Conservation (phyloP, 805 yeast species). For the Monosporozyma servazzii region DNA sequence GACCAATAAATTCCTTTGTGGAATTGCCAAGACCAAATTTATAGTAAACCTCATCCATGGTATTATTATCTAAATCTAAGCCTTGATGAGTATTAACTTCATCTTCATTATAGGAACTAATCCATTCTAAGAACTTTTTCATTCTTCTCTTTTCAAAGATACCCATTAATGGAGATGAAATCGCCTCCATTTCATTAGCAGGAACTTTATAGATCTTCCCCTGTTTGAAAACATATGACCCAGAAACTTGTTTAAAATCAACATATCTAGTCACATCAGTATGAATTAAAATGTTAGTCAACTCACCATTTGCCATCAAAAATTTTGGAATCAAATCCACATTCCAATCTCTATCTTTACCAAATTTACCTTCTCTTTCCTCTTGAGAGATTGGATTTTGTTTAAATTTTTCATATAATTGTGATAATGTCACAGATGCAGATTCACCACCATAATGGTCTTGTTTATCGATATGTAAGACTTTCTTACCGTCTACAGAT, state of each 20-base stretch:
- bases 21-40: conserved; percentile 88
- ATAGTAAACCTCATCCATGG: conserved; percentile 85
- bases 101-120: conserved; percentile 72
- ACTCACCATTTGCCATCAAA: conserved; percentile 94
- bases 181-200: conserved; percentile 82
- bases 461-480: conserved; percentile 90
- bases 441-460: conserved; percentile 93
- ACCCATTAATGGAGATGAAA: conserved; percentile 88
- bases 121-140: conserved; percentile 84
- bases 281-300: conserved; percentile 89
- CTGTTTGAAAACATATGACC: conserved; percentile 80
- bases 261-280: conserved; percentile 93
- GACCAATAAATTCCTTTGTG: conserved; percentile 94
- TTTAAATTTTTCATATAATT: conserved; percentile 76
- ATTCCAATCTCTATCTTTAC: conserved; percentile 96
- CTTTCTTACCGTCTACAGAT: conserved; percentile 97
- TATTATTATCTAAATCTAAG: conserved; percentile 71
- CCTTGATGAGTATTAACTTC: conserved; percentile 76
- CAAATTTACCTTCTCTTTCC: conserved; percentile 58
- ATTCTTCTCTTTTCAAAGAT: conserved; percentile 91
- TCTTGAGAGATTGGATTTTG: conserved; percentile 62
- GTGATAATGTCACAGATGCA: conserved; percentile 64
- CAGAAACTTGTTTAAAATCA: conserved; percentile 94
- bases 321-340: conserved; percentile 95
- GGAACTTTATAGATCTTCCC: conserved; percentile 95